Conservation (phyloP, 495 filamentous ascomycete genomes). For the Aspergillus diversus region DNA sequence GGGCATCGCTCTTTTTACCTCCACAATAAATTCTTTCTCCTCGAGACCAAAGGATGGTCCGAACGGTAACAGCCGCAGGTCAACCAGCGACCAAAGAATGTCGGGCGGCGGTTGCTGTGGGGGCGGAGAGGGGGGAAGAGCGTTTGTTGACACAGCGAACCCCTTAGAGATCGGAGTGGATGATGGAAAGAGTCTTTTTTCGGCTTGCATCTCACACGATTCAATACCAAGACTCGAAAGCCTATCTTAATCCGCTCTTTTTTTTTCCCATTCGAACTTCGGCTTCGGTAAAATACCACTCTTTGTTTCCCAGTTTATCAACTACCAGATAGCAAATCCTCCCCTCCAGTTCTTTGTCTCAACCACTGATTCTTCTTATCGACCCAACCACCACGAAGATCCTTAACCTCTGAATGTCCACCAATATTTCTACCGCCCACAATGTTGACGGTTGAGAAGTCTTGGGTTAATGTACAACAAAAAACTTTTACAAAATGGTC, state of each 20-base stretch:
- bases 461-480: slow-evolving; percentile 95
- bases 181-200: slow-evolving; percentile 16
- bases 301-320: slow-evolving; percentile 18
- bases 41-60: slow-evolving; percentile 12
- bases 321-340: slow-evolving; percentile 2
- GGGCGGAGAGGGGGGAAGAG: slow-evolving; percentile 17
- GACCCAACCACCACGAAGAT: slow-evolving; percentile 6
- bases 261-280: neutral
- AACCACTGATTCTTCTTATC: slow-evolving; percentile 4
- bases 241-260: neutral
- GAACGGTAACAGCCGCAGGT: slow-evolving; percentile 19
- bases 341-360: slow-evolving; percentile 16
- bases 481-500: slow-evolving; percentile 99
- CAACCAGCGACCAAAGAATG: slow-evolving; percentile 19
- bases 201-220: slow-evolving; percentile 7
- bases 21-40: too few species aligned
- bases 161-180: slow-evolving; percentile 13
- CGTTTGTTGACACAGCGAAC: slow-evolving; percentile 25
- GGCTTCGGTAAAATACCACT: slow-evolving; percentile 21
- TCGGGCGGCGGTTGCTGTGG: slow-evolving; percentile 27
- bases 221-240: neutral
- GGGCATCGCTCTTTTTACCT: too few species aligned
- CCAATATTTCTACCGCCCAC: slow-evolving; percentile 29
- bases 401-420: slow-evolving; percentile 43
- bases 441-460: slow-evolving; percentile 75